Base-by-base conservation (phyloP, 148 eudicot species). In the Cornus florida region DNA sequence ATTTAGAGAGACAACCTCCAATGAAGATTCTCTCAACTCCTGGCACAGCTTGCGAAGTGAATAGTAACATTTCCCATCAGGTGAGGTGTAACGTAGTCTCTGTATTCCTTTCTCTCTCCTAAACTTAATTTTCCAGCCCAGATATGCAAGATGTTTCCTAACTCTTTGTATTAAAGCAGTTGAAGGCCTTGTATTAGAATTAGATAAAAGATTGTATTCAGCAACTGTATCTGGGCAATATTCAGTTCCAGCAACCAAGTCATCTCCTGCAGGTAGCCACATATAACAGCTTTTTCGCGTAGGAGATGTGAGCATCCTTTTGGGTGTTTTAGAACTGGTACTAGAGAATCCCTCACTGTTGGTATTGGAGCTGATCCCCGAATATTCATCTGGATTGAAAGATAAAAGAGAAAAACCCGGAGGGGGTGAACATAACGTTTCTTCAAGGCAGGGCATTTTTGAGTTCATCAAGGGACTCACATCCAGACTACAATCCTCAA, bases 91-190 rank as follows among this genome's bases (percentile, higher is more conserved):
- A 12, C 94, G 87, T 35, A 80, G 3, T 65, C 86, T 73, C 7
- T 0, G 28, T 2, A 41, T 41, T 4, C 50, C 73, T 7, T 7
- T 23, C 59, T 76, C 83, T 7, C 5, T 78, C 20, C 11, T 3
- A 70, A 7, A 72, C 77, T 92, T 93, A 71, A 92, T 67, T 82
- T 82, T 90, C 93, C 97, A 96, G 56, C 93, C 95, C 78, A 94
- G 24, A 78, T 68, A 86, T 16, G 78, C 38, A 59, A 96, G 84
- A 89, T 96, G 95, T 68, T 83, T 82, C 81, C 90, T 86, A 28
- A 78, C 76, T 19, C 80, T 83, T 11, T 14, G 20, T 3, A 66
- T 75, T 35, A 78, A 4, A 1, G 13, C 1, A 59, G 1, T 4
- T 3, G 65, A 33, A 60, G 82, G 83, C 59, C 59, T 76, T 7